Evolutionary conservation across 2,329 filamentous ascomycete species (phyloP).

Genomic region (Juglanconis sp.): DNA sequence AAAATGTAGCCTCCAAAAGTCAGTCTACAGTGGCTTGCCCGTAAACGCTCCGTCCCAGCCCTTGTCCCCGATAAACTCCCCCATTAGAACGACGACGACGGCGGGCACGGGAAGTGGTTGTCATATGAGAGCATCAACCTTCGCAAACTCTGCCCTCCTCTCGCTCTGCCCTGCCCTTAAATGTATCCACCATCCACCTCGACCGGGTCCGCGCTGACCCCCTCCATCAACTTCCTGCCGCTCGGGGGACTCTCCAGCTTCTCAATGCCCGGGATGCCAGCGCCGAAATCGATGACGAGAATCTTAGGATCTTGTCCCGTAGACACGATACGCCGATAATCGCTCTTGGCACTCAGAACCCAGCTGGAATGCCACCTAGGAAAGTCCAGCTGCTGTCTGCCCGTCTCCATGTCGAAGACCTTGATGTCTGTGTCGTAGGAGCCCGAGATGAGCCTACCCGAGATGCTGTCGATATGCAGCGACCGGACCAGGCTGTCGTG

Average conservation of each 20-base stretch:
- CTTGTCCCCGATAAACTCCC: no score
- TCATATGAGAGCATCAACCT: no score
- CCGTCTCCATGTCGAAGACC: constrained; percentile 83
- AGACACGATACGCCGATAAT: constrained; percentile 90
- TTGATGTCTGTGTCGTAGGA: constrained; percentile 96
- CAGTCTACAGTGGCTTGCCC: no score
- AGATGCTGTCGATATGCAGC: constrained; percentile 83
- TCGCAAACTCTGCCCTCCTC: no score
- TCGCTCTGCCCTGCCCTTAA: background rate
- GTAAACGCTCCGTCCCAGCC: no score
- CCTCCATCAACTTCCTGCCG: constrained; percentile 8
- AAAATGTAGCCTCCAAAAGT: no score
- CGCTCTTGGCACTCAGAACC: constrained; percentile 93
- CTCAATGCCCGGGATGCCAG: constrained; percentile 55
- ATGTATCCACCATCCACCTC: constrained; percentile 10
- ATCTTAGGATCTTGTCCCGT: constrained; percentile 93
- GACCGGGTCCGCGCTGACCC: background rate
- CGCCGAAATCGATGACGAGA: constrained; percentile 88
- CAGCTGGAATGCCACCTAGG: constrained; percentile 95
- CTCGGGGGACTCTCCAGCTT: constrained; percentile 47
- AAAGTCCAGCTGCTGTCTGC: constrained; percentile 75
- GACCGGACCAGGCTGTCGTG: constrained; percentile 85
- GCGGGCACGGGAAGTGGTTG: no score
- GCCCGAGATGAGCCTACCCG: constrained; percentile 82
- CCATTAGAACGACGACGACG: no score